phyloP scores from a whole-genome alignment of 2,329 filamentous ascomycete species.

The Dothideomycetes sp. region DNA sequence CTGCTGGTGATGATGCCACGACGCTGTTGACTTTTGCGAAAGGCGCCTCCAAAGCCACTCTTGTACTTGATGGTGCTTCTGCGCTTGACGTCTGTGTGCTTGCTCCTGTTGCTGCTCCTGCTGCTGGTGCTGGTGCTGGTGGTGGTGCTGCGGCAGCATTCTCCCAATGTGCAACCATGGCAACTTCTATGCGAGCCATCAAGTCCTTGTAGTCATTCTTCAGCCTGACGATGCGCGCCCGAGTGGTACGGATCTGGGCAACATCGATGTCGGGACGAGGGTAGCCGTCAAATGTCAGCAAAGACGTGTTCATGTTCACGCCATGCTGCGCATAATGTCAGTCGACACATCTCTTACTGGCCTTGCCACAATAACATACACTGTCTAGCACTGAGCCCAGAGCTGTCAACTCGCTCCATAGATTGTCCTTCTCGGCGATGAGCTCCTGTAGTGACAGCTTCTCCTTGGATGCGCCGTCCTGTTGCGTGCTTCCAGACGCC shows the following conservation, averaged over 20 bases:
- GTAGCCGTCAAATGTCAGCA: slow-evolving; percentile 84
- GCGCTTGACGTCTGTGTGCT: slow-evolving; percentile 16
- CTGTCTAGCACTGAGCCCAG: slow-evolving; percentile 81
- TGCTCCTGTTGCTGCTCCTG: slow-evolving; percentile 9
- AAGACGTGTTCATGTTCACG: slow-evolving; percentile 81
- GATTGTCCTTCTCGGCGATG: slow-evolving; percentile 70
- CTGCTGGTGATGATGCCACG: slow-evolving; percentile 67
- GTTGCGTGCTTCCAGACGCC: slow-evolving; percentile 50
- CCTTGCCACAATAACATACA: slow-evolving; percentile 54
- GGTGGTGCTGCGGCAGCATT: slow-evolving; percentile 33
- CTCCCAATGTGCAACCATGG: slow-evolving; percentile 87
- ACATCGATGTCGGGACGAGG: slow-evolving; percentile 91
- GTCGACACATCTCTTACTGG: too few species aligned
- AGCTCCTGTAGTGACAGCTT: slow-evolving; percentile 69
- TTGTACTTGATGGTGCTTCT: slow-evolving; percentile 21
- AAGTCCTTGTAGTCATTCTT: slow-evolving; percentile 89
- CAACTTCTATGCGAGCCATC: slow-evolving; percentile 74
- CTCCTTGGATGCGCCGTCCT: slow-evolving; percentile 41
- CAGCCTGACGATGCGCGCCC: slow-evolving; percentile 78
- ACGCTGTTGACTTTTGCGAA: slow-evolving; percentile 91
- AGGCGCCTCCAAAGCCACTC: slow-evolving; percentile 44
- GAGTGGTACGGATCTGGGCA: slow-evolving; percentile 89
- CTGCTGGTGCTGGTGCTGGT: slow-evolving; percentile 17
- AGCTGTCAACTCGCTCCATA: slow-evolving; percentile 80
- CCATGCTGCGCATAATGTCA: slow-evolving; percentile 56